These are phyloP conservation scores for Fagopyrum tataricum DNA, from an alignment of 148 eudicot genomes.

Conservation along the genomic window DNA sequence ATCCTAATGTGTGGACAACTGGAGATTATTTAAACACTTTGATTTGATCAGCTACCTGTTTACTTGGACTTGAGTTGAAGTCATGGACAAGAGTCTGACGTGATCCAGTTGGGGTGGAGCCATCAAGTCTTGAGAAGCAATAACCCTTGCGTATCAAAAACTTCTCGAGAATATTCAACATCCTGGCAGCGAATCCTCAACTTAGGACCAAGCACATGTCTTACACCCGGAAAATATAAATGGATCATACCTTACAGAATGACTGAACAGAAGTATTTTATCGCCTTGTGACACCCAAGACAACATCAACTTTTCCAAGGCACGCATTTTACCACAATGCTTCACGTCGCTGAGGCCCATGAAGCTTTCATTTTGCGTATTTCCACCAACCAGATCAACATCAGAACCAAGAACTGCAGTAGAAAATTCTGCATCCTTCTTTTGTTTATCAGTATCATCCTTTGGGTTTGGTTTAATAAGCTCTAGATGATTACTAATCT, in stretches of 20 bases:
- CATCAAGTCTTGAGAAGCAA: constrained; percentile 87
- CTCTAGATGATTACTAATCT: constrained; percentile 97
- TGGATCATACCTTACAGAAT: constrained; percentile 73
- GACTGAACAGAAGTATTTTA: constrained; percentile 88
- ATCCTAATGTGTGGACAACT: background rate
- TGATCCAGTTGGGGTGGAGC: constrained; percentile 76
- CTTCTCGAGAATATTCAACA: constrained; percentile 89
- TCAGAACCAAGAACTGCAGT: constrained; percentile 73
- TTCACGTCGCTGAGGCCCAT: constrained; percentile 86
- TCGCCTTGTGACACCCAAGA: constrained; percentile 81
- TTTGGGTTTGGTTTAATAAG: constrained; percentile 91
- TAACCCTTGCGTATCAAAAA: constrained; percentile 87
- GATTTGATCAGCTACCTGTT: constrained; percentile 45
- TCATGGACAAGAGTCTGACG: constrained; percentile 93
- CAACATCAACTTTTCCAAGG: constrained; percentile 68
- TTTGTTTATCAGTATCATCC: constrained; percentile 76
- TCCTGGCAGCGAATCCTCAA: constrained; percentile 36
- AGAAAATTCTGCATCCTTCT: constrained; percentile 84
- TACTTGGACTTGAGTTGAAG: constrained; percentile 97
- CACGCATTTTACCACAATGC: constrained; percentile 96
- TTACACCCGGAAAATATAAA: background rate
- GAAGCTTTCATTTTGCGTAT: constrained; percentile 57
- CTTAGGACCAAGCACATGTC: background rate
- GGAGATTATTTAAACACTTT: background rate
- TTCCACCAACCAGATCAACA: constrained; percentile 73